Evolutionary conservation across 1,284 basidiomycete species (phyloP), one percentile per base, ranked within the genome.

Genomic region (Pterulicium gracile): DNA sequence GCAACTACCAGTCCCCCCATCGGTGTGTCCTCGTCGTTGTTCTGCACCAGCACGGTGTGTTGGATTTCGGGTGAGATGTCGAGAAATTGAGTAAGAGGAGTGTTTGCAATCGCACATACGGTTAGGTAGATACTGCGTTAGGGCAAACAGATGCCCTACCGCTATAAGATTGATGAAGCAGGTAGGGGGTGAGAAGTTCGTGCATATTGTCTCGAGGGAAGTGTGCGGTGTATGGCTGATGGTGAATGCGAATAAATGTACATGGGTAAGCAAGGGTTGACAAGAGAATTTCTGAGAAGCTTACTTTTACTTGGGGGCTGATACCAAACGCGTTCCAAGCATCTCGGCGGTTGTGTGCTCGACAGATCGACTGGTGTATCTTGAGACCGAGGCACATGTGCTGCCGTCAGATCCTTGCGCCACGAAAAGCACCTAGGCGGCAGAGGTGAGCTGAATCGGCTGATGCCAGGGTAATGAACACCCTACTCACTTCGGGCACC

Each of bases 111-210:
- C n/a, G n/a, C n/a, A n/a, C n/a, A n/a, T n/a, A n/a, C n/a, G n/a
- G n/a, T n/a, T n/a, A n/a, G n/a, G n/a, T n/a, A n/a, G n/a, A n/a
- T n/a, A n/a, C n/a, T n/a, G n/a, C n/a, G n/a, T n/a, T n/a, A n/a
- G n/a, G n/a, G n/a, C n/a, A n/a, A n/a, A n/a, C n/a, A n/a, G n/a
- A n/a, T n/a, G n/a, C n/a, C n/a, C n/a, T n/a, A n/a, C n/a, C n/a
- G n/a, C n/a, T n/a, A n/a, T n/a, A n/a, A n/a, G n/a, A 18, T 46
- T 69, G 65, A 48, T 70, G 66, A 2, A 70, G 61, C 3, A 67
- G 50, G 49, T 70, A 63, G 10, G 63, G 60, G 2, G 62, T 53
- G 0, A 69, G 24, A 2, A 63, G 50, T 13, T 59, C 52, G 49
- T 65, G 59, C 10, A 68, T 68, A 48, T 68, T 56, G 1, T 60